Conservation (phyloP, 306 rosid species). For the Citrullus mucosospermus region DNA sequence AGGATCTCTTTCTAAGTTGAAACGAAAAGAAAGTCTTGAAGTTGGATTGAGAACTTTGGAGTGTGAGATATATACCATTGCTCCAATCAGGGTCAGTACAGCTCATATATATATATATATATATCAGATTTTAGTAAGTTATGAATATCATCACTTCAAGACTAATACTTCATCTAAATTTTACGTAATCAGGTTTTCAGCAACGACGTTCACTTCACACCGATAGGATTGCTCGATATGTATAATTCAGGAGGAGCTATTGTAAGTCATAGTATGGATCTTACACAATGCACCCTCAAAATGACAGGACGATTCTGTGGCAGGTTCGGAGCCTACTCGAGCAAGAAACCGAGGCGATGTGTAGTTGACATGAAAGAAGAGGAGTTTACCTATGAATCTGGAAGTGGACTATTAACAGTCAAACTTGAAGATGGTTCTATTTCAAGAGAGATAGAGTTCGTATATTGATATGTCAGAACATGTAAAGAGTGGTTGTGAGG, state of each 20-base stretch:
- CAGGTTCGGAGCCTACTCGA: slow-evolving; percentile 53
- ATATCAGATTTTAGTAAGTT: neutral
- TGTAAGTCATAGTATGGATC: slow-evolving; percentile 21
- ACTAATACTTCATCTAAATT: neutral
- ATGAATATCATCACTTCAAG: slow-evolving; percentile 12
- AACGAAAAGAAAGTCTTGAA: slow-evolving; percentile 27
- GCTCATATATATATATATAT: neutral
- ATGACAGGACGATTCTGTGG: slow-evolving; percentile 41
- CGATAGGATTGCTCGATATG: slow-evolving; percentile 62
- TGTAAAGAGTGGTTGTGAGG: neutral
- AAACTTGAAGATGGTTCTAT: slow-evolving; percentile 32
- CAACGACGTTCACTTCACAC: slow-evolving; percentile 27
- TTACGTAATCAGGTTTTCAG: slow-evolving; percentile 28
- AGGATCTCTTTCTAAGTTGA: slow-evolving; percentile 43
- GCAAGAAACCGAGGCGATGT: slow-evolving; percentile 37
- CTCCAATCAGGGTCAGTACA: slow-evolving; percentile 29
- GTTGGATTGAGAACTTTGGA: slow-evolving; percentile 37
- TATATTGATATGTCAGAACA: slow-evolving; percentile 8
- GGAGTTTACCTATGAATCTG: slow-evolving; percentile 32
- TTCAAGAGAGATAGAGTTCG: slow-evolving; percentile 31
- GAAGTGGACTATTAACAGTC: slow-evolving; percentile 30
- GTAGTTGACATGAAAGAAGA: slow-evolving; percentile 35
- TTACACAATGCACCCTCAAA: slow-evolving; percentile 17
- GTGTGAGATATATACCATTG: slow-evolving; percentile 50
- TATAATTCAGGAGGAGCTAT: slow-evolving; percentile 79